Evolutionary conservation across 1,284 basidiomycete genomes (phyloP).

Genomic region (Spongispora temasekensis): DNA sequence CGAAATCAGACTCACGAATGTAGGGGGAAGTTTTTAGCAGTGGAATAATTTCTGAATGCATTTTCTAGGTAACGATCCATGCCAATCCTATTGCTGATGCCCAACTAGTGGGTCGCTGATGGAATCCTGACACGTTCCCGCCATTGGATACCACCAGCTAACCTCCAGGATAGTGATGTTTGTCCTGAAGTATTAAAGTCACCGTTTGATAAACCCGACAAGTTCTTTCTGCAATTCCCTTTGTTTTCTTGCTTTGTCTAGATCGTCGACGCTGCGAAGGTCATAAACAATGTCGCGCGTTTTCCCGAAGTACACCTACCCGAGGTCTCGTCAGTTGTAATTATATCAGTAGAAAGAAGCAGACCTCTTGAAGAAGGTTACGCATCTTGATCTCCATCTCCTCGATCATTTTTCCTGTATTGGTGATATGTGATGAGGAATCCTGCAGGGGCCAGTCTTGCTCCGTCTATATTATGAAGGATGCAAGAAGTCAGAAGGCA

Average conservation of each 20-base stretch:
- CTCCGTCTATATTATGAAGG: conserved; percentile 61
- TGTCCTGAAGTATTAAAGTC: conserved; percentile 23
- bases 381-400: conserved; percentile 99
- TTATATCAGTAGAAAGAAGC: conserved; percentile 17
- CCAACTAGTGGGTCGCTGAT: conserved; percentile 41
- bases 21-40: conserved; percentile 41
- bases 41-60: conserved; percentile 1
- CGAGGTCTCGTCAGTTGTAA: conserved; percentile 7
- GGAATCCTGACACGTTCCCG: background rate
- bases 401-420: conserved; percentile 94
- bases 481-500: conserved; percentile 11
- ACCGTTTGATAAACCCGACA: conserved; percentile 85
- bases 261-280: conserved; percentile 83
- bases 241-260: conserved; percentile 82
- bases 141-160: conserved; percentile 4
- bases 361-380: conserved; percentile 86
- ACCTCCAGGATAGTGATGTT: conserved; percentile 5
- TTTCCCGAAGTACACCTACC: conserved; percentile 95
- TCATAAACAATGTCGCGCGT: conserved; percentile 94
- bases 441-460: conserved; percentile 83
- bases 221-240: conserved; percentile 92
- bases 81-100: conserved; percentile 92
- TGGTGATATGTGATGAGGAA: conserved; percentile 82
- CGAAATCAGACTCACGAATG: conserved; percentile 81
- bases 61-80: conserved; percentile 82